Conservation (phyloP, 495 filamentous ascomycete species). For the Annulohypoxylon moriforme region DNA sequence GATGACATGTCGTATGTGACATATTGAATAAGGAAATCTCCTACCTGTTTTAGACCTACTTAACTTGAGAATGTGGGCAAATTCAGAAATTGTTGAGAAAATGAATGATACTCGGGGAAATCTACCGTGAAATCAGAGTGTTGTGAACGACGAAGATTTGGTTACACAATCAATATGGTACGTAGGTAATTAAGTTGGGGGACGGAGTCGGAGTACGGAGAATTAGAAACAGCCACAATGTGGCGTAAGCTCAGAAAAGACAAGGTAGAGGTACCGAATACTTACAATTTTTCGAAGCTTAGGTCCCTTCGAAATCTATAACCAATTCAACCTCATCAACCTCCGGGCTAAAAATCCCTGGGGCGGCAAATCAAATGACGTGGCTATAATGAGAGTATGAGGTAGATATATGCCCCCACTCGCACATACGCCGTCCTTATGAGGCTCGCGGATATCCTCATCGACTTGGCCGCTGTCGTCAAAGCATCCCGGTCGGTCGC, state of each 20-base stretch:
- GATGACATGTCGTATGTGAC: too few species aligned
- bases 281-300: slow-evolving; percentile 29
- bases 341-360: slow-evolving; percentile 3
- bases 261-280: slow-evolving; percentile 14
- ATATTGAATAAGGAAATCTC: too few species aligned
- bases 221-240: slow-evolving; percentile 40
- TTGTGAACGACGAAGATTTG: too few species aligned
- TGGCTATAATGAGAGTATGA: slow-evolving; percentile 30
- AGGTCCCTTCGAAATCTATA: not conserved
- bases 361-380: slow-evolving; percentile 8
- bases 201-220: not conserved
- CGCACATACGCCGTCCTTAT: slow-evolving; percentile 44
- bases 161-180: too few species aligned
- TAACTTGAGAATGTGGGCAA: too few species aligned
- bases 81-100: not conserved
- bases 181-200: too few species aligned
- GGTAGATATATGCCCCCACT: slow-evolving; percentile 22
- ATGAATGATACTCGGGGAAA: too few species aligned
- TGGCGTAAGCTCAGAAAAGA: slow-evolving; percentile 37
- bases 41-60: too few species aligned
- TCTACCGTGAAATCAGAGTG: too few species aligned
- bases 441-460: slow-evolving; percentile 65
- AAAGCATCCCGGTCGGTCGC: slow-evolving; percentile 82
- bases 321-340: slow-evolving; percentile 14
- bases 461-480: slow-evolving; percentile 83